These are phyloP conservation scores for Suillus subaureus DNA, from an alignment of 768 basidiomycete genomes.

Conservation along the genomic window DNA sequence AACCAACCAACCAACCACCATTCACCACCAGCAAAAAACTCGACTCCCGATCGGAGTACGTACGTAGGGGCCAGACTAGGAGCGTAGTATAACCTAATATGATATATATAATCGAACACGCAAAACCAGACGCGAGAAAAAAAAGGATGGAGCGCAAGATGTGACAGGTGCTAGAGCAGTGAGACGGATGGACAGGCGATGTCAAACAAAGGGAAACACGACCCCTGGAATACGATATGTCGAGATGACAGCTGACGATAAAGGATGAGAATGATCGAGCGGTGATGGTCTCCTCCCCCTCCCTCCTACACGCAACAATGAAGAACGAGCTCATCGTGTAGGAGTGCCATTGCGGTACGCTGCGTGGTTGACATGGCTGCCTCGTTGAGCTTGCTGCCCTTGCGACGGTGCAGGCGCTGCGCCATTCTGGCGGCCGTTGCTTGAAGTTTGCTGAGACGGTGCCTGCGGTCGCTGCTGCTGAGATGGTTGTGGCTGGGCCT, in stretches of 20 bases:
- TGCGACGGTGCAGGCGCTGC: constrained; percentile 22
- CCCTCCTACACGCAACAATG: constrained; percentile 1
- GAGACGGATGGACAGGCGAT: constrained; percentile 13
- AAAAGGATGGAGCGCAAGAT: constrained; percentile 11
- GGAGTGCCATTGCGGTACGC: constrained; percentile 30
- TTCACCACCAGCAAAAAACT: constrained; percentile 19
- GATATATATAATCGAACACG: constrained; percentile 33
- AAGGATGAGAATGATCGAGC: constrained; percentile 20
- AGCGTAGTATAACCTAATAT: constrained; percentile 25
- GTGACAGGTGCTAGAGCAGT: constrained; percentile 17
- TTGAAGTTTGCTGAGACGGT: constrained; percentile 25
- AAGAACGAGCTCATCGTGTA: constrained; percentile 25
- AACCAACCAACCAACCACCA: constrained; percentile 15
- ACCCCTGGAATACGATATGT: constrained; percentile 16
- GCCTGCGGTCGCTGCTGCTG: constrained; percentile 34
- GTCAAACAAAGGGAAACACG: constrained; percentile 16
- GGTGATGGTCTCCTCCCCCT: constrained; percentile 12
- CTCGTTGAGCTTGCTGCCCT: constrained; percentile 20
- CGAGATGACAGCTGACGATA: constrained; percentile 16
- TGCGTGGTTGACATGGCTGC: constrained; percentile 25
- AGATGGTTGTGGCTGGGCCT: constrained; percentile 34
- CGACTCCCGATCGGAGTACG: constrained; percentile 12
- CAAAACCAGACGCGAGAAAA: constrained; percentile 21
- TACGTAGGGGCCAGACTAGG: constrained; percentile 25
- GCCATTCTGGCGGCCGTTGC: constrained; percentile 34